Evolutionary conservation across 345 rosid genomes (phyloP).

Genomic region (Eutrema japonicum): DNA sequence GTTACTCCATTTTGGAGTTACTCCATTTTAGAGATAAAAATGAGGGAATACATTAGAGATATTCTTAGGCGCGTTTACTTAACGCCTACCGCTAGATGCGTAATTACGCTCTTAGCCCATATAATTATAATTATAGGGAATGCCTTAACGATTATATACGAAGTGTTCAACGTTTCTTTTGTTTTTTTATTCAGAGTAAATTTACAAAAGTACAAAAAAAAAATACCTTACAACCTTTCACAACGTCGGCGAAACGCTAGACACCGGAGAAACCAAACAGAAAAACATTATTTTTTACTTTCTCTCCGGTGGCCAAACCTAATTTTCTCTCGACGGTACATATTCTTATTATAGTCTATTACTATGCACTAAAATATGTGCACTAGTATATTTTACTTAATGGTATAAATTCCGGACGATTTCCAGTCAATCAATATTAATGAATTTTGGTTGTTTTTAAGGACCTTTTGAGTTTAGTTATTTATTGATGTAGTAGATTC

Average conservation of each 20-base stretch:
- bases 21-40: too few species aligned
- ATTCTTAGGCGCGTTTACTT: constrained; percentile 30
- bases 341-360: neutral
- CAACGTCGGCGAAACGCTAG: too few species aligned
- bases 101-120: neutral
- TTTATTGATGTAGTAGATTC: constrained; percentile 17
- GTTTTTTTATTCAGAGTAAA: too few species aligned
- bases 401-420: neutral
- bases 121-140: neutral
- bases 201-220: too few species aligned
- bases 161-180: neutral
- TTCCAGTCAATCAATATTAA: constrained; percentile 18
- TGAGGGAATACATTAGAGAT: too few species aligned
- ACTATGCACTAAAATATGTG: constrained; percentile 2
- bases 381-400: neutral
- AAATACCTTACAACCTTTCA: too few species aligned
- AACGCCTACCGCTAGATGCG: constrained; percentile 7
- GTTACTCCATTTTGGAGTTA: too few species aligned
- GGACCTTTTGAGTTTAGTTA: constrained; percentile 6
- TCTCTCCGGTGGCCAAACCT: too few species aligned
- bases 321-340: too few species aligned
- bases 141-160: neutral
- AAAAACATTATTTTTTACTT: too few species aligned
- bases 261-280: too few species aligned
- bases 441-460: constrained; percentile 4